These are phyloP conservation scores for Aethionema arabicum DNA, from an alignment of 345 rosid species.

Conservation along the genomic window DNA sequence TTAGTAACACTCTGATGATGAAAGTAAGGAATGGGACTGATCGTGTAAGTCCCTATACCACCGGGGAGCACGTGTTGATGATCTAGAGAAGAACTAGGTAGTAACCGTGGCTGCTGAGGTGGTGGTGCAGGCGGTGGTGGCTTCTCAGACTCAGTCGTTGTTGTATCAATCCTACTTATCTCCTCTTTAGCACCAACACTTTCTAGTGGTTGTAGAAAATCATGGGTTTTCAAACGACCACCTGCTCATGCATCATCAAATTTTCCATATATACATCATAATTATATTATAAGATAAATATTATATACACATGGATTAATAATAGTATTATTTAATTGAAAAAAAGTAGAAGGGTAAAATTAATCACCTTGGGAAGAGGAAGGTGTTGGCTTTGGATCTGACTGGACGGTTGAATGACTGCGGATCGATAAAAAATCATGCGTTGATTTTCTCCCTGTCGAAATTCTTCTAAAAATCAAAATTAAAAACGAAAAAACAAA, in stretches of 20 bases:
- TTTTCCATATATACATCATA: background rate
- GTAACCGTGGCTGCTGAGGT: conserved; percentile 24
- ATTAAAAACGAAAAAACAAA: conserved; percentile 4
- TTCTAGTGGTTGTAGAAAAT: conserved; percentile 72
- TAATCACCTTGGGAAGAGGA: conserved; percentile 72
- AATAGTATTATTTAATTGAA: conserved; percentile 7
- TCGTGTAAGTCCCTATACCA: conserved; percentile 88
- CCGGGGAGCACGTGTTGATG: conserved; percentile 74
- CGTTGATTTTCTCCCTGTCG: conserved; percentile 80
- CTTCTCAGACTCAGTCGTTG: conserved; percentile 48
- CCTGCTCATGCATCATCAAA: conserved; percentile 39
- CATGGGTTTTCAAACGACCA: conserved; percentile 67
- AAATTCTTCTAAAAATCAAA: conserved; percentile 43
- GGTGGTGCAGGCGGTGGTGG: conserved; percentile 61
- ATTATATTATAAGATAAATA: background rate
- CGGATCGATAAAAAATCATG: conserved; percentile 89
- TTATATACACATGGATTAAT: too few species aligned
- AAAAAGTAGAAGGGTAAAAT: conserved; percentile 22
- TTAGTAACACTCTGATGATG: conserved; percentile 58
- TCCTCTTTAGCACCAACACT: conserved; percentile 62
- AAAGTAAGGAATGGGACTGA: conserved; percentile 66
- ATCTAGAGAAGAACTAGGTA: conserved; percentile 30
- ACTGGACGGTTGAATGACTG: conserved; percentile 70
- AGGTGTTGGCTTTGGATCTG: conserved; percentile 60
- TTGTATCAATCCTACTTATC: conserved; percentile 36